phyloP scores from a whole-genome alignment of 805 yeast species.

The Wickerhamomyces mucosus region DNA sequence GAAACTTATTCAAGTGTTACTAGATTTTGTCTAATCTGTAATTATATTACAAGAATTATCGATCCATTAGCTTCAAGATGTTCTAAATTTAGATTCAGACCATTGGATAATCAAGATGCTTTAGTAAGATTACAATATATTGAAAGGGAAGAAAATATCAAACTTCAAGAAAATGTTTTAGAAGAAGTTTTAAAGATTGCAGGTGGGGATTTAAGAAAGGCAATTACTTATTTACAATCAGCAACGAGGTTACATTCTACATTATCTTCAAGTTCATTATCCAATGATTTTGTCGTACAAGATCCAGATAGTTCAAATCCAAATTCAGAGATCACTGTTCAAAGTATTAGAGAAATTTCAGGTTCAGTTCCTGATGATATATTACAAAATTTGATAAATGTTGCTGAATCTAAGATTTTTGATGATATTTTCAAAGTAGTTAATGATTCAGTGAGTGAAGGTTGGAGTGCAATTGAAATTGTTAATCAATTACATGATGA shows the following conservation, averaged over 20 bases:
- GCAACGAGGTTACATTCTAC: slow-evolving; percentile 48
- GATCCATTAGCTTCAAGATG: slow-evolving; percentile 96
- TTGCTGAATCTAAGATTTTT: slow-evolving; percentile 25
- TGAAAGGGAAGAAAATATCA: slow-evolving; percentile 35
- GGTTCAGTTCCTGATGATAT: slow-evolving; percentile 56
- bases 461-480: slow-evolving; percentile 74
- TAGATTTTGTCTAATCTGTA: slow-evolving; percentile 90
- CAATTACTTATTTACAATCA: slow-evolving; percentile 84
- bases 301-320: too few species aligned
- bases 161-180: slow-evolving; percentile 41
- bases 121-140: slow-evolving; percentile 56
- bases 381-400: slow-evolving; percentile 31
- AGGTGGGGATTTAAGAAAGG: slow-evolving; percentile 86
- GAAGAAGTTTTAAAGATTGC: slow-evolving; percentile 61
- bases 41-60: slow-evolving; percentile 91
- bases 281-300: slow-evolving; percentile 28
- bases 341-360: slow-evolving; percentile 57
- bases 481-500: slow-evolving; percentile 63
- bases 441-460: slow-evolving; percentile 47
- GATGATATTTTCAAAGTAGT: slow-evolving; percentile 31
- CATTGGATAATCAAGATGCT: slow-evolving; percentile 65
- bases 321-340: slow-evolving; percentile 28
- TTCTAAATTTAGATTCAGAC: slow-evolving; percentile 85
- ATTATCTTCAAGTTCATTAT: slow-evolving; percentile 3
- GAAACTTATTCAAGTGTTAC: slow-evolving; percentile 85